Evolutionary conservation across 345 rosid species (phyloP), one percentile per base, ranked within the genome.

Genomic region (Brassica cretica): DNA sequence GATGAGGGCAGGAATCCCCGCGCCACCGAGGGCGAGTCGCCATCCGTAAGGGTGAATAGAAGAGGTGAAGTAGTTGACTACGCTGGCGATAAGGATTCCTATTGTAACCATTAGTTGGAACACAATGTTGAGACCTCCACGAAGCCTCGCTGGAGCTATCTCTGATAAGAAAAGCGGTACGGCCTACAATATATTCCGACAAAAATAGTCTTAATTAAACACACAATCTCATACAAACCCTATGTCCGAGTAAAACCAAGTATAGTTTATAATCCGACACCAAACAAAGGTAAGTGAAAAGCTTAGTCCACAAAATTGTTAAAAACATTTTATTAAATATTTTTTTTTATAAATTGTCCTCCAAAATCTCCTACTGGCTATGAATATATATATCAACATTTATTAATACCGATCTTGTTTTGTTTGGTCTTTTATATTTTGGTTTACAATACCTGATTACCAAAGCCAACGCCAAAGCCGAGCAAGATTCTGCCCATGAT

Each of bases 391-490:
- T 12, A 44, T 18, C 60, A 55, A 15, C 10, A 55, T 16, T 16
- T 55, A 55, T 55, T 55, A 55, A 2, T 55, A 55, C 60, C 60
- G 18, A 51, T 51, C 8, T 51, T 51, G 18, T n/a, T 51, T 14
- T n/a, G 3, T 51, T 49, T 51, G 56, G 19, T 51, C 6, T n/a
- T 51, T 4, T 51, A 5, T n/a, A n/a, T n/a, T 51, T 51, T n/a
- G 18, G 56, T 51, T 51, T 46, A 41, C 3, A 12, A 51, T 64
- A 88, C 95, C 86, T 88, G 95, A 79, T 86, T 87, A 55, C 87
- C 90, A 68, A 92, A 92, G 24, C 97, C 97, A 16, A 93, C 90
- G 0, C 96, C 98, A 2, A 77, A 5, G 0, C 94, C 98, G 0
- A 93, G 86, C 5, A 85, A 8, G 78, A 93, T 64, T 59, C 98